Evolutionary conservation across 495 filamentous ascomycete genomes (phyloP).

Genomic region (Aspergillus campestris): DNA sequence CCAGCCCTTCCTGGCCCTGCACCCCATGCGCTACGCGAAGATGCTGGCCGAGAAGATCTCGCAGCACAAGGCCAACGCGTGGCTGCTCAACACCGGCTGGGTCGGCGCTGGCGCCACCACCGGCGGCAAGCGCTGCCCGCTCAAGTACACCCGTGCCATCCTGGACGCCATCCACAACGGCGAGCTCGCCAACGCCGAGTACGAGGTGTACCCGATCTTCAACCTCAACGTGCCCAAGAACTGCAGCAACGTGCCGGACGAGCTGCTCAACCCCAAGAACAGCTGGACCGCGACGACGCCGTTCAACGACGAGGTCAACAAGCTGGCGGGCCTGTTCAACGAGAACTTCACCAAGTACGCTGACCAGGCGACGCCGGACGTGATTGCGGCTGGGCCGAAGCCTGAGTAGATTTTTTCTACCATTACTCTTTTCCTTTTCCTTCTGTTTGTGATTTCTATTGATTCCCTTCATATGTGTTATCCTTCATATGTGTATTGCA

Average conservation of each 20-base stretch:
- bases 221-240: slow-evolving; percentile 85
- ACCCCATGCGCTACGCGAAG: slow-evolving; percentile 97
- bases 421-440: slow-evolving; percentile 7
- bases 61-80: slow-evolving; percentile 90
- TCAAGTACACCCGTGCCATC: slow-evolving; percentile 98
- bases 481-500: slow-evolving; percentile 14
- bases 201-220: slow-evolving; percentile 94
- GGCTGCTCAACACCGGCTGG: slow-evolving; percentile 99
- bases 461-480: slow-evolving; percentile 5
- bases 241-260: slow-evolving; percentile 76
- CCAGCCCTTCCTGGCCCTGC: slow-evolving; percentile 95
- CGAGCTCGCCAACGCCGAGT: slow-evolving; percentile 82
- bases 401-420: slow-evolving; percentile 13
- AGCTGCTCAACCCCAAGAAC: slow-evolving; percentile 90
- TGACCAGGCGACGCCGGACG: slow-evolving; percentile 77
- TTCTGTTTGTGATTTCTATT: slow-evolving; percentile 7
- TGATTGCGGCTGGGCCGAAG: slow-evolving; percentile 34
- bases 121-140: slow-evolving; percentile 95
- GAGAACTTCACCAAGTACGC: slow-evolving; percentile 97
- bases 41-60: slow-evolving; percentile 99
- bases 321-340: slow-evolving; percentile 78
- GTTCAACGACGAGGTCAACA: slow-evolving; percentile 80
- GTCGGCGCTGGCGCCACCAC: slow-evolving; percentile 91
- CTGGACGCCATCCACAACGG: slow-evolving; percentile 96
- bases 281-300: slow-evolving; percentile 74